Evolutionary conservation across 2,329 filamentous ascomycete species (phyloP).

Genomic region (Trichoderma brevicompactum): DNA sequence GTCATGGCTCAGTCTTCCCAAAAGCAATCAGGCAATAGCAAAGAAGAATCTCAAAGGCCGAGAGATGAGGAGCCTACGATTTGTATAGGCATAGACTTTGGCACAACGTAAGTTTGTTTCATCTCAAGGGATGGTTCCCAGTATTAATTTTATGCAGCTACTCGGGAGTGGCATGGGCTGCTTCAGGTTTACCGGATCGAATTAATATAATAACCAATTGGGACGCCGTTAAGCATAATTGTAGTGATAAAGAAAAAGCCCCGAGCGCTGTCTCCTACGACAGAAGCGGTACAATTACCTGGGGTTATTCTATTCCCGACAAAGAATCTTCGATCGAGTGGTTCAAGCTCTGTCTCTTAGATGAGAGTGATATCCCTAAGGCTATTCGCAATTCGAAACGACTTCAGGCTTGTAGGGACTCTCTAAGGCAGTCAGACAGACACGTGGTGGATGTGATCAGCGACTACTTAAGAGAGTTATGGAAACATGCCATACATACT

Average conservation of each 20-base stretch:
- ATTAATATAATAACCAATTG: slow-evolving; percentile 43
- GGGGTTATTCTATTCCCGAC: slow-evolving; percentile 42
- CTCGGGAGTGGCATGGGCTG: slow-evolving; percentile 49
- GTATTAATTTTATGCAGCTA: slow-evolving; percentile 36
- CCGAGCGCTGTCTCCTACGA: slow-evolving; percentile 40
- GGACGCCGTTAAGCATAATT: slow-evolving; percentile 33
- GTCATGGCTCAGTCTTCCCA: background rate
- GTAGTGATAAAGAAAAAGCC: slow-evolving; percentile 40
- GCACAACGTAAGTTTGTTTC: slow-evolving; percentile 46
- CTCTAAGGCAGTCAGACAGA: slow-evolving; percentile 30
- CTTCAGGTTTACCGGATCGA: slow-evolving; percentile 34
- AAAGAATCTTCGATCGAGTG: slow-evolving; percentile 39
- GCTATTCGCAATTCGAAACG: slow-evolving; percentile 35
- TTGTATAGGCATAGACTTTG: slow-evolving; percentile 51
- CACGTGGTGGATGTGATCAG: slow-evolving; percentile 38
- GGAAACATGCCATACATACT: slow-evolving; percentile 38
- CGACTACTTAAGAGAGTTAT: slow-evolving; percentile 42
- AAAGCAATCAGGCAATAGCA: accelerated
- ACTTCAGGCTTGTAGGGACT: slow-evolving; percentile 28
- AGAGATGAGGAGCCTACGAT: slow-evolving; percentile 31
- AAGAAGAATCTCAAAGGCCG: background rate
- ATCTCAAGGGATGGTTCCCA: background rate
- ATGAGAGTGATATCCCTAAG: slow-evolving; percentile 37
- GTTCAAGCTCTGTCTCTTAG: slow-evolving; percentile 49
- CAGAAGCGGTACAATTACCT: slow-evolving; percentile 1